phyloP scores from a whole-genome alignment of 192 early-diverging fungal genomes.

The Geosiphon pyriformis region DNA sequence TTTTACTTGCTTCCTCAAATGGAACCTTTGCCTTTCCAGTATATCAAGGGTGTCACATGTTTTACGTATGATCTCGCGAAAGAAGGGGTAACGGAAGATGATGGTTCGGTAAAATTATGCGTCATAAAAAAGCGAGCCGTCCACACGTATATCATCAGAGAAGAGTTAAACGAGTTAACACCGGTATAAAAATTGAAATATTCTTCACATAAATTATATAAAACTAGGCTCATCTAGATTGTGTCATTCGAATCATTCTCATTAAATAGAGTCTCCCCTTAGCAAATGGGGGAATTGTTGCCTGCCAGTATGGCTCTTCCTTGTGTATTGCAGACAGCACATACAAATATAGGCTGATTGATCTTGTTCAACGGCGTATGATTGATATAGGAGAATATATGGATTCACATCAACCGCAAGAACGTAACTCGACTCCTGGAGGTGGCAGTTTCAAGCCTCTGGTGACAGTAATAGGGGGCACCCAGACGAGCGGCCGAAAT shows the following conservation, averaged over 20 bases:
- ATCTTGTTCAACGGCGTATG: constrained; percentile 31
- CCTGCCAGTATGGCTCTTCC: constrained; percentile 46
- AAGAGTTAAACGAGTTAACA: not conserved
- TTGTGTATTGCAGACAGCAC: constrained; percentile 63
- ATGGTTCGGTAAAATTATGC: constrained; percentile 47
- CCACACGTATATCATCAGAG: constrained; percentile 34
- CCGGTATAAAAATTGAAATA: too few relatives aligned
- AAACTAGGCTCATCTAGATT: too few relatives aligned
- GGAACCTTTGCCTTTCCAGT: constrained; percentile 39
- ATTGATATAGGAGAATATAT: too few relatives aligned
- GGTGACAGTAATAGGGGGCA: constrained; percentile 52
- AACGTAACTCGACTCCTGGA: not conserved
- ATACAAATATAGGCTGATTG: constrained; percentile 65
- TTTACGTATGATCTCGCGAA: constrained; percentile 48
- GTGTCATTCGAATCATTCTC: too few relatives aligned
- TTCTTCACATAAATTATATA: too few relatives aligned
- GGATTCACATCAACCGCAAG: not conserved
- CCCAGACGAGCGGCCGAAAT: too few relatives aligned
- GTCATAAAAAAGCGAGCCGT: constrained; percentile 45
- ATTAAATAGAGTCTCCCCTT: constrained; percentile 26
- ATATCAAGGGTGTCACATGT: constrained; percentile 55
- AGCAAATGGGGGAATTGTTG: constrained; percentile 52
- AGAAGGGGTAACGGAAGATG: constrained; percentile 39
- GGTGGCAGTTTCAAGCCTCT: constrained; percentile 47
- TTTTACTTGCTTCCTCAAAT: constrained; percentile 59